phyloP scores from a whole-genome alignment of 768 basidiomycete species.

The Chlorophyllum brunneum region DNA sequence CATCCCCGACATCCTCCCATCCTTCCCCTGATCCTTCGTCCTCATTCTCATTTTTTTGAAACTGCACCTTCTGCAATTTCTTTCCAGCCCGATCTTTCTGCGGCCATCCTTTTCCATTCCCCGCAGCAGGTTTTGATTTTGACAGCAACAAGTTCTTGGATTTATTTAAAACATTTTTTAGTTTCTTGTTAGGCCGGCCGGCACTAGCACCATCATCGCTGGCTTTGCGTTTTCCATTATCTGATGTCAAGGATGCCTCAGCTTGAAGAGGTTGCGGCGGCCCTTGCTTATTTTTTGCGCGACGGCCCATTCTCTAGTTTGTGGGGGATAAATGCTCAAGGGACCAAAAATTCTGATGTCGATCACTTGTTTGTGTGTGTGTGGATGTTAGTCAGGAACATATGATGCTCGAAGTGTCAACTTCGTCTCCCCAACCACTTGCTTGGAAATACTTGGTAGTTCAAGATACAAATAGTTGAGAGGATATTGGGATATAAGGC shows the following conservation, averaged over 20 bases:
- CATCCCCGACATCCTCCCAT: constrained; percentile 58
- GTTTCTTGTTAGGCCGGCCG: constrained; percentile 43
- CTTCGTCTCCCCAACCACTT: no score
- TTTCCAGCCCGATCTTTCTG: constrained; percentile 16
- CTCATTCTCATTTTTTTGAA: constrained; percentile 20
- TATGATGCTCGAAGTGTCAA: no score
- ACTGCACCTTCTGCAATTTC: constrained; percentile 10
- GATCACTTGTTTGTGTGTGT: constrained; percentile 12
- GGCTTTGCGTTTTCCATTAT: constrained; percentile 76
- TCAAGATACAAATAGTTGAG: no score
- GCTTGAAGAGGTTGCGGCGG: constrained; percentile 58
- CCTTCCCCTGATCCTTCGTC: constrained; percentile 49
- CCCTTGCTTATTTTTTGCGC: constrained; percentile 81
- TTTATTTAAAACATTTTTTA: constrained; percentile 40
- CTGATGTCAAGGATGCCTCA: constrained; percentile 36
- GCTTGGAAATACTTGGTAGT: no score
- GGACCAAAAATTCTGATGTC: constrained; percentile 9
- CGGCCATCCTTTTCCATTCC: constrained; percentile 11
- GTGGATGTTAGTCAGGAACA: neutral
- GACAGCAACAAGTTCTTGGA: constrained; percentile 24
- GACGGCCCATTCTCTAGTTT: constrained; percentile 75
- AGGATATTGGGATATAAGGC: no score
- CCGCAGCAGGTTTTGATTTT: constrained; percentile 17
- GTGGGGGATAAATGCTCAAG: neutral
- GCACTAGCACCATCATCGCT: constrained; percentile 31